Percentiles rank a stretch among this genome's conserved stretches.
phyloP scores from a whole-genome alignment of 2,329 filamentous ascomycete genomes.

The Fusarium sp. region DNA sequence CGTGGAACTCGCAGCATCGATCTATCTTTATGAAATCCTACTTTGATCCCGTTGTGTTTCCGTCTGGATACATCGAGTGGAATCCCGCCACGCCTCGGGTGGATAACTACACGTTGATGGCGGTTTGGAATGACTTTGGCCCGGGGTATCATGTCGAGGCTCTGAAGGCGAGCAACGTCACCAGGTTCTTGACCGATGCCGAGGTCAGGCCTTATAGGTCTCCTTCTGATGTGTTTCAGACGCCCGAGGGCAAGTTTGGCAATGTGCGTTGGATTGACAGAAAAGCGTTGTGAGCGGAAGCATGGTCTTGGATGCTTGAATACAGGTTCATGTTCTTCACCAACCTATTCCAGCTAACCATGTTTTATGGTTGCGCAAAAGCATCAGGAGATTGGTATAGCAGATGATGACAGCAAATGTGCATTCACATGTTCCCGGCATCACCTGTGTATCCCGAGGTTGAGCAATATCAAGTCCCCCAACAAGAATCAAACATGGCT shows the following conservation, averaged over 20 bases:
- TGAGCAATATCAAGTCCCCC: too few species aligned
- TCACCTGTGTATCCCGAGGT: too few species aligned
- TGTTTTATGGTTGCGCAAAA: too few species aligned
- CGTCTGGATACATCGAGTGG: slow-evolving; percentile 60
- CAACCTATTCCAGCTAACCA: too few species aligned
- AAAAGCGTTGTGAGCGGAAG: slow-evolving; percentile 7
- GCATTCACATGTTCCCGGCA: too few species aligned
- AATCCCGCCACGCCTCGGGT: neutral
- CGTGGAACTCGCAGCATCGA: slow-evolving; percentile 67
- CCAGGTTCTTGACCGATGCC: slow-evolving; percentile 55
- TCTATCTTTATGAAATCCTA: slow-evolving; percentile 65
- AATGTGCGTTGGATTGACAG: slow-evolving; percentile 29
- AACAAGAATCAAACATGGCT: neutral
- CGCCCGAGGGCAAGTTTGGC: slow-evolving; percentile 22
- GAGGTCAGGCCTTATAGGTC: slow-evolving; percentile 41
- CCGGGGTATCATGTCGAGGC: slow-evolving; percentile 63
- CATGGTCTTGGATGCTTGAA: neutral
- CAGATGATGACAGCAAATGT: too few species aligned
- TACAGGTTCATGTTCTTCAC: too few species aligned
- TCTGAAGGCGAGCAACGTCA: slow-evolving; percentile 51
- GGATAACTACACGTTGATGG: slow-evolving; percentile 62
- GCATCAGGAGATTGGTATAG: too few species aligned
- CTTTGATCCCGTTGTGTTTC: slow-evolving; percentile 62
- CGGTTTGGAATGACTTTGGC: slow-evolving; percentile 61
- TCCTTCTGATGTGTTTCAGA: slow-evolving; percentile 32